Conservation (phyloP, 129 eudicot species). For the Ambrosia artemisiifolia region DNA sequence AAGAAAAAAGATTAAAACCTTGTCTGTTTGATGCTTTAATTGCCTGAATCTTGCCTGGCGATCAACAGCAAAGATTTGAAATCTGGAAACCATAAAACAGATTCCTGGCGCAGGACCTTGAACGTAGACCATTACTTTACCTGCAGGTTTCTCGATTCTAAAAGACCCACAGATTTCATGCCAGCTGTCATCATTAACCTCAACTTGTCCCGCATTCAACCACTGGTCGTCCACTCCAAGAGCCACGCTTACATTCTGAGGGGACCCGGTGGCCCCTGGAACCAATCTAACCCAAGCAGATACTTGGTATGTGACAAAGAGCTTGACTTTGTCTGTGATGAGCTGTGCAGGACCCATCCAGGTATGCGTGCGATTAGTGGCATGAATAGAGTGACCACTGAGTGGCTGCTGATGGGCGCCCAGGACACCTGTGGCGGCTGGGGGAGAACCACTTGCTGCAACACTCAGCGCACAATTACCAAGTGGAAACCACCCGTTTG, state of each 20-base stretch:
- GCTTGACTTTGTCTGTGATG: slow-evolving; percentile 60
- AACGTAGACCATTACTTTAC: slow-evolving; percentile 60
- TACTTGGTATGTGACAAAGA: slow-evolving; percentile 79
- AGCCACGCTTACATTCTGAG: slow-evolving; percentile 71
- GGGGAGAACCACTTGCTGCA: slow-evolving; percentile 54
- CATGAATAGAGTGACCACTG: slow-evolving; percentile 28
- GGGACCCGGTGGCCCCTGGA: slow-evolving; percentile 39
- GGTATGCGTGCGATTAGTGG: slow-evolving; percentile 57
- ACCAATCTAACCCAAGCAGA: slow-evolving; percentile 86
- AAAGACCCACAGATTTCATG: slow-evolving; percentile 74
- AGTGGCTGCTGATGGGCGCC: slow-evolving; percentile 51
- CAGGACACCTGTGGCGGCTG: slow-evolving; percentile 45
- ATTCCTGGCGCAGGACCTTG: slow-evolving; percentile 72
- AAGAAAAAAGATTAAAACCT: slow-evolving; percentile 39
- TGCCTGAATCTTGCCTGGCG: slow-evolving; percentile 61
- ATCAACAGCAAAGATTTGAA: slow-evolving; percentile 73
- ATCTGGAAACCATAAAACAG: slow-evolving; percentile 65
- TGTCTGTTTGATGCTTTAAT: slow-evolving; percentile 59
- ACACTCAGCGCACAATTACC: slow-evolving; percentile 64
- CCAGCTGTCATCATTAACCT: slow-evolving; percentile 61
- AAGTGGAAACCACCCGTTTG: slow-evolving; percentile 78
- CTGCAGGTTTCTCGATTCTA: slow-evolving; percentile 54
- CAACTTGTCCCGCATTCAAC: slow-evolving; percentile 87
- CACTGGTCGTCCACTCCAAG: slow-evolving; percentile 69
- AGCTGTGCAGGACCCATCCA: slow-evolving; percentile 89